A percentile compares a stretch with the other conserved stretches of the same genome.
Conservation (phyloP, 2,329 filamentous ascomycete species). For the Zymoseptoria tritici region DNA sequence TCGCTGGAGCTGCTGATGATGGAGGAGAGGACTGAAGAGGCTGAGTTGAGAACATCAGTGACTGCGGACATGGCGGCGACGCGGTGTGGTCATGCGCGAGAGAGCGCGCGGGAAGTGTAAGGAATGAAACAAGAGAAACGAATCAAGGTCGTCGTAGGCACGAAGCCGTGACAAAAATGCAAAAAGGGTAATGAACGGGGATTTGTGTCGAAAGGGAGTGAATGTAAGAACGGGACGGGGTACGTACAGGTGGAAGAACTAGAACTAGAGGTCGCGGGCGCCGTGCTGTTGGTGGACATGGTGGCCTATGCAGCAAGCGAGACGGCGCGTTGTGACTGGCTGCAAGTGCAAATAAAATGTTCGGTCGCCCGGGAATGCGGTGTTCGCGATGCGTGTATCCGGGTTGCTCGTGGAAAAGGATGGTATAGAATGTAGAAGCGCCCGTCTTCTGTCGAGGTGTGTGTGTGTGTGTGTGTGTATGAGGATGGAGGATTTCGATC, state of each 20-base stretch:
- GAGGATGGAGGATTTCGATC: not conserved
- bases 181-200: not conserved
- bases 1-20: constrained; percentile 2
- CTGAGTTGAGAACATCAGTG: not conserved
- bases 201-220: not conserved
- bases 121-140: not conserved
- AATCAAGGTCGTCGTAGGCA: not conserved
- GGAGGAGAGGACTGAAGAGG: constrained; percentile 10
- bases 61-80: not conserved
- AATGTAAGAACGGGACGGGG: not conserved
- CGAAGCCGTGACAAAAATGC: not conserved
- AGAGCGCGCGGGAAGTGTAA: not conserved
- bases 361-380: not conserved
- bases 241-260: not conserved
- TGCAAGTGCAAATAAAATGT: not conserved
- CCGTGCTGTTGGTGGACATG: not conserved
- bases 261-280: not conserved
- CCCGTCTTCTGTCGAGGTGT: not conserved
- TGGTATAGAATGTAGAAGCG: not conserved
- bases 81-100: not conserved
- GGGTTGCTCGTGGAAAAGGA: not conserved
- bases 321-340: not conserved
- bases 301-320: not conserved
- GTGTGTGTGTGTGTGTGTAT: not conserved
- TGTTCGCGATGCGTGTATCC: not conserved